Percentiles rank a stretch among this genome's conserved stretches.
Conservation (phyloP, 352 stramenopile genomes). For the Phytopythium montanum region DNA sequence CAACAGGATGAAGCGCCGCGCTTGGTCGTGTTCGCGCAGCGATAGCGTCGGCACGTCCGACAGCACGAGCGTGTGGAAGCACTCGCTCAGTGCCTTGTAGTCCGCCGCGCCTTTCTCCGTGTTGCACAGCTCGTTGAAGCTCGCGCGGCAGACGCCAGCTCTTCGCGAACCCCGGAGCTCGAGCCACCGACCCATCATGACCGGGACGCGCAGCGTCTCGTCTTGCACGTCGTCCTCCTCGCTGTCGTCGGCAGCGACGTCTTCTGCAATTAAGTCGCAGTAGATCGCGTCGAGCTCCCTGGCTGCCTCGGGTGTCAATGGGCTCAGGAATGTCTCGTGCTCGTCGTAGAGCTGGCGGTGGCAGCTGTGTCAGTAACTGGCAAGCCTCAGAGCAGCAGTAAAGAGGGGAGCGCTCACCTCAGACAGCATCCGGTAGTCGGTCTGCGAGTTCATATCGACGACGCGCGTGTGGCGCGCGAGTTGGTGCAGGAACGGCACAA, state of each 20-base stretch:
- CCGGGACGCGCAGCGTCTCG: conserved; percentile 45
- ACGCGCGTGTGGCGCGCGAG: conserved; percentile 88
- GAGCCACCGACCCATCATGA: conserved; percentile 78
- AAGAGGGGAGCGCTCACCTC: conserved; percentile 13
- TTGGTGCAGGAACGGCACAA: conserved; percentile 95
- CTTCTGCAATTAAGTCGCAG: conserved; percentile 19
- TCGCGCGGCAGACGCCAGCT: conserved; percentile 60
- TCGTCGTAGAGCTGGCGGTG: conserved; percentile 8
- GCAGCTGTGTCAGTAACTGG: not conserved
- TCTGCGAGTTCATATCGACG: conserved; percentile 59
- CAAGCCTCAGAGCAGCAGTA: not conserved
- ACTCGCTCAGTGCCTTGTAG: conserved; percentile 91
- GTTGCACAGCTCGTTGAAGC: conserved; percentile 94
- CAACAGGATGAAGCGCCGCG: conserved; percentile 96
- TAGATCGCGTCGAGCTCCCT: conserved; percentile 44
- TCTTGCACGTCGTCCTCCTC: conserved; percentile 20
- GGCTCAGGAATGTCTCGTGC: conserved; percentile 51
- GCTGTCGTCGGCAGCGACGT: conserved; percentile 1
- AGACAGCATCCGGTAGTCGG: conserved; percentile 71
- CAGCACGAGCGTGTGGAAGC: conserved; percentile 92
- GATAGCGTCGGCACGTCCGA: conserved; percentile 83
- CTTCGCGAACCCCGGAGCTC: conserved; percentile 32
- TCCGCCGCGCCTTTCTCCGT: conserved; percentile 93
- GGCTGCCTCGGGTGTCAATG: conserved; percentile 30
- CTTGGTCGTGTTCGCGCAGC: conserved; percentile 88